Percentiles rank a stretch among this genome's conserved stretches.
Conservation (phyloP, 208 protist genomes). For the Acanthamoeba castellanii region DNA sequence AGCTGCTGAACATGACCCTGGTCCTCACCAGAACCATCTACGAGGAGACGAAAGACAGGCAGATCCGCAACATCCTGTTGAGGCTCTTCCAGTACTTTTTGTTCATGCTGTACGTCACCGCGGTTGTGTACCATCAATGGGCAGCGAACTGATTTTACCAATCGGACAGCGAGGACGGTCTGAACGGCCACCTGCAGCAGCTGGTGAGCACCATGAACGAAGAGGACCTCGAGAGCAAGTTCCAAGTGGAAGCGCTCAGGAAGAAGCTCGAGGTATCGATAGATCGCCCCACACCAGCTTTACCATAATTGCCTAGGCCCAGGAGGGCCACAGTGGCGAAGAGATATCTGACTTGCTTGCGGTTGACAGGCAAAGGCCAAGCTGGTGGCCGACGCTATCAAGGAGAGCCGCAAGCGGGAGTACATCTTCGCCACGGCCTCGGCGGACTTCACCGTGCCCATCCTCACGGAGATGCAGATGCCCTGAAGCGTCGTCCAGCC, state of each 20-base stretch:
- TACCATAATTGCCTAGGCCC: not conserved
- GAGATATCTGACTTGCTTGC: too few relatives aligned
- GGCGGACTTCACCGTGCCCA: conserved; percentile 39
- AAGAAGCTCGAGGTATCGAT: conserved; percentile 9
- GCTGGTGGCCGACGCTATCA: conserved; percentile 18
- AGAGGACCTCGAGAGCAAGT: not conserved
- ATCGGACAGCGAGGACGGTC: not conserved
- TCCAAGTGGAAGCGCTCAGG: conserved; percentile 9
- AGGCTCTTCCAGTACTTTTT: conserved; percentile 30
- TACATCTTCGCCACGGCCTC: conserved; percentile 37
- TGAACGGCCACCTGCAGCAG: conserved; percentile 6
- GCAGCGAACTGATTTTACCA: not conserved
- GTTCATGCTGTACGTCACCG: conserved; percentile 22
- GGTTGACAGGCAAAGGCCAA: not conserved
- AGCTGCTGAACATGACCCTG: not conserved
- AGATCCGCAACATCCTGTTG: conserved; percentile 32
- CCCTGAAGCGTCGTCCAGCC: not conserved
- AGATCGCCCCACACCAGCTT: not conserved
- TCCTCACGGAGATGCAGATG: conserved; percentile 58
- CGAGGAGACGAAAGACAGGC: conserved; percentile 57
- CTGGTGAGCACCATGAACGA: conserved; percentile 46
- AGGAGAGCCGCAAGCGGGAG: conserved; percentile 52
- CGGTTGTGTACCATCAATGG: not conserved
- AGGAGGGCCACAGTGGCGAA: not conserved
- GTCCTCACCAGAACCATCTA: conserved; percentile 38